Base-by-base conservation (phyloP, 148 eudicot genomes). In the Persicaria maculosa region DNA sequence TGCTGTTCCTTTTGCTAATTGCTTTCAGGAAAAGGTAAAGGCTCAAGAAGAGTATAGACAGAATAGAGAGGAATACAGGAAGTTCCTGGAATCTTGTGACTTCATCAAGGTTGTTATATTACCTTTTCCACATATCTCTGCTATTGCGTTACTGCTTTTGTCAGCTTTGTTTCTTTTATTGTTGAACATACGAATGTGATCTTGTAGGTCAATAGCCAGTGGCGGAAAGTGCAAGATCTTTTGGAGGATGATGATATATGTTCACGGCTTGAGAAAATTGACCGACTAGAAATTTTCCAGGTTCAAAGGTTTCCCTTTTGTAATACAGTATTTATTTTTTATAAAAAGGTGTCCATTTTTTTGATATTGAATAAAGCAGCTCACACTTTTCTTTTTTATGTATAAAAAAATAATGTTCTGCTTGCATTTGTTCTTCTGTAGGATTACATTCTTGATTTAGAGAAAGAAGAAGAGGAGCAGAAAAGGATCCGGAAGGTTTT, bases 191-290 rank as follows among this genome's bases (percentile, higher is more conserved):
- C 47, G 44, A 9, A 19, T 43, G 9, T 57, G 9, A 59, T 72
- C 45, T 36, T 72, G n/a, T 46, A 95, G 98, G 98, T 88, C 59
- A 90, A 86, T 75, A 88, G 89, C 80, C 89, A 85, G 62, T 95
- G 98, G 98, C 82, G 98, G 71, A 95, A 92, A 85, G 96, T 95
- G 79, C 97, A 90, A 81, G 97, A 95, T 84, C 96, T 86, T 57
- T 79, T 95, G 86, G 98, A 95, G 82, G 98, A 95, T 79, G 92
- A 90, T 80, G 98, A 90, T 79, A 86, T 90, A 79, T 88, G 97
- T 78, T 73, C 88, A 25, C 96, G 97, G 44, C 96, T 95, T 74
- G 97, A 95, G 70, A 95, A 95, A 83, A 83, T 87, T 85, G 98
- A 95, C 59, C 90, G 98, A 74, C 83, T 95, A 75, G 93, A 90